A percentile compares a stretch with the other conserved stretches of the same genome.
phyloP scores from a whole-genome alignment of 192 early-diverging fungal species.

The Linnemannia exigua region DNA sequence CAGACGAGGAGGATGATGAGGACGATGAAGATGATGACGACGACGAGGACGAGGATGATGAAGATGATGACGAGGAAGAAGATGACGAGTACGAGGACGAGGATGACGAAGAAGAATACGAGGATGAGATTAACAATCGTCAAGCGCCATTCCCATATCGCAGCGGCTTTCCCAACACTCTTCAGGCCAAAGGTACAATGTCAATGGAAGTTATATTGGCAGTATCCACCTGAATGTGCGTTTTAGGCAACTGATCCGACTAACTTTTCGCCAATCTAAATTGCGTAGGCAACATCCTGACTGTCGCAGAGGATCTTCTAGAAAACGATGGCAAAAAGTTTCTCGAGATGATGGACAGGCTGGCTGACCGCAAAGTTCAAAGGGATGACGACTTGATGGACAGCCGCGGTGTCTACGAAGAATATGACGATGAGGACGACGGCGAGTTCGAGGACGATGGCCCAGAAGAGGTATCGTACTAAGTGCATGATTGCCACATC shows the following conservation, averaged over 20 bases:
- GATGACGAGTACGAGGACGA: slow-evolving; percentile 71
- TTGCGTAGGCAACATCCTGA: slow-evolving; percentile 68
- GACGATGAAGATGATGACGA: slow-evolving; percentile 64
- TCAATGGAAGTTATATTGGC: background rate
- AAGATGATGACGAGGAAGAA: slow-evolving; percentile 67
- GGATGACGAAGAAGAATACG: slow-evolving; percentile 71
- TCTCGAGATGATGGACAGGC: slow-evolving; percentile 95
- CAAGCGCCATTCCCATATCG: slow-evolving; percentile 61
- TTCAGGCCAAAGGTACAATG: slow-evolving; percentile 82
- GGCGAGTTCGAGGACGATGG: slow-evolving; percentile 77
- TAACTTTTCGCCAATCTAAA: background rate
- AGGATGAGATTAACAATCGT: slow-evolving; percentile 56
- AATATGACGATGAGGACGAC: slow-evolving; percentile 70
- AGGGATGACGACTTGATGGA: slow-evolving; percentile 73
- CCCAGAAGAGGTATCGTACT: slow-evolving; percentile 61
- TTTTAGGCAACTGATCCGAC: background rate
- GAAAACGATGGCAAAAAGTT: slow-evolving; percentile 97
- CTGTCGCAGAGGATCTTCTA: slow-evolving; percentile 90
- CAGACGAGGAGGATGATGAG: slow-evolving; percentile 56
- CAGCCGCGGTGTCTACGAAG: slow-evolving; percentile 64
- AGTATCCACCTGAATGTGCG: background rate
- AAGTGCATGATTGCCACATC: no score
- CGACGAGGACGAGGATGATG: slow-evolving; percentile 61
- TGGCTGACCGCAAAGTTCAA: slow-evolving; percentile 92
- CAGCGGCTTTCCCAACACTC: slow-evolving; percentile 78